Conservation (phyloP, 2,329 filamentous ascomycete genomes). For the Verticillium nonalfalfae region DNA sequence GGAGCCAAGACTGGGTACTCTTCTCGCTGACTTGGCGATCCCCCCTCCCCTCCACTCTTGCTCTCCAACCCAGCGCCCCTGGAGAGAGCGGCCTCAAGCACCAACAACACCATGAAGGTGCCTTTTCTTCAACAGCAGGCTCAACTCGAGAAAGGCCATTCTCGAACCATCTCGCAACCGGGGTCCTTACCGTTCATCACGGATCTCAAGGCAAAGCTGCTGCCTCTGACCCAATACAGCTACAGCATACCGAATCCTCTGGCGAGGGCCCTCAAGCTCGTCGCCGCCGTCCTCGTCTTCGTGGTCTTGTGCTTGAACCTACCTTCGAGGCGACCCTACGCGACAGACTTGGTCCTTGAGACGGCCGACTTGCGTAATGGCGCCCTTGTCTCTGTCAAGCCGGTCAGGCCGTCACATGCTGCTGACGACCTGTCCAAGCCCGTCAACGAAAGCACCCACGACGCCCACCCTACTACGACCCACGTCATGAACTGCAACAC, state of each 20-base stretch:
- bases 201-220: not conserved
- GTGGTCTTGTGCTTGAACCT: not conserved
- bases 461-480: conserved; percentile 1
- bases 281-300: not conserved
- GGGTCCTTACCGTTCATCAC: not conserved
- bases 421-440: conserved; percentile 16
- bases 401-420: conserved; percentile 4
- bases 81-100: too few species aligned
- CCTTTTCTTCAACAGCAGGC: not conserved
- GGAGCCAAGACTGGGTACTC: too few species aligned
- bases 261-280: conserved; percentile 27
- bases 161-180: not conserved
- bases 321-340: conserved; percentile 1
- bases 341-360: conserved; percentile 1
- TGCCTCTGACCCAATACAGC: conserved; percentile 25
- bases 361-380: conserved; percentile 1
- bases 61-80: too few species aligned
- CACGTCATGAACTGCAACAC: conserved; percentile 34
- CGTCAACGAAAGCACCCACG: conserved; percentile 20
- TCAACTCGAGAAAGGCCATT: not conserved
- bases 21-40: too few species aligned
- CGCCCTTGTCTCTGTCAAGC: not conserved
- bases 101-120: not conserved
- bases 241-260: conserved; percentile 44
- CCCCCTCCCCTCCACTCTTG: too few species aligned